These are phyloP conservation scores for Dendrocalamus sinicus DNA, from an alignment of 176 grass and related monocot genomes.

Conservation along the genomic window DNA sequence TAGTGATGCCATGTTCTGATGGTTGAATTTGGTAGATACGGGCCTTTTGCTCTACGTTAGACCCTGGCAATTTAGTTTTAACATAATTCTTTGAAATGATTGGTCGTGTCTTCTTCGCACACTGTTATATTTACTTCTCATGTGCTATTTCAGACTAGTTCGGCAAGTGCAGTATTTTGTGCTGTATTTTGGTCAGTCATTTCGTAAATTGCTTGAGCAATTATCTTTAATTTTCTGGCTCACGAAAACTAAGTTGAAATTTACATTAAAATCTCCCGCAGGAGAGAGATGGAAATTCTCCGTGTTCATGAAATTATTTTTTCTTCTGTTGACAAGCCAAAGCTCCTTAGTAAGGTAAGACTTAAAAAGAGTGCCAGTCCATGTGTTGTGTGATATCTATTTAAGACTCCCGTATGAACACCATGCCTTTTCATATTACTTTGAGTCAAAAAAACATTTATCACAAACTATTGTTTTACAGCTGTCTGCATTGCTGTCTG, in stretches of 20 bases:
- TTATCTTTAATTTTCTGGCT: slow-evolving; percentile 17
- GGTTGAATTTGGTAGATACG: not conserved
- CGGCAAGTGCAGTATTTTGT: not conserved
- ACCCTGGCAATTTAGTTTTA: not conserved
- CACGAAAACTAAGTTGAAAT: not conserved
- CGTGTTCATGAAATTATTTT: slow-evolving; percentile 93
- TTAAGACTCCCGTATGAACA: not conserved
- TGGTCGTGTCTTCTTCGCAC: not conserved
- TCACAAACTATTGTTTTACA: slow-evolving; percentile 46
- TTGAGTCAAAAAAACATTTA: slow-evolving; percentile 6
- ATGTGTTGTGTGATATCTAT: slow-evolving; percentile 3
- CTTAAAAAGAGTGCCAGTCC: not conserved
- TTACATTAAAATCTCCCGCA: slow-evolving; percentile 44
- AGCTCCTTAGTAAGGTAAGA: slow-evolving; percentile 76
- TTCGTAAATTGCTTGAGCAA: not conserved
- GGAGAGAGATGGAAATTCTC: slow-evolving; percentile 48
- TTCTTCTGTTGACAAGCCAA: slow-evolving; percentile 87
- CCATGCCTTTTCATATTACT: slow-evolving; percentile 31
- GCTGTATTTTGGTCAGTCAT: slow-evolving; percentile 11
- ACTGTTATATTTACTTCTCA: not conserved
- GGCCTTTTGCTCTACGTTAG: not conserved
- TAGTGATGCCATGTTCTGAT: not conserved
- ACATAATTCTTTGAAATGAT: not conserved
- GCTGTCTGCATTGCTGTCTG: slow-evolving; percentile 79
- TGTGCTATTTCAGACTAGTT: not conserved